phyloP scores from a whole-genome alignment of 805 yeast species.

The Metschnikowia noctiluminum region DNA sequence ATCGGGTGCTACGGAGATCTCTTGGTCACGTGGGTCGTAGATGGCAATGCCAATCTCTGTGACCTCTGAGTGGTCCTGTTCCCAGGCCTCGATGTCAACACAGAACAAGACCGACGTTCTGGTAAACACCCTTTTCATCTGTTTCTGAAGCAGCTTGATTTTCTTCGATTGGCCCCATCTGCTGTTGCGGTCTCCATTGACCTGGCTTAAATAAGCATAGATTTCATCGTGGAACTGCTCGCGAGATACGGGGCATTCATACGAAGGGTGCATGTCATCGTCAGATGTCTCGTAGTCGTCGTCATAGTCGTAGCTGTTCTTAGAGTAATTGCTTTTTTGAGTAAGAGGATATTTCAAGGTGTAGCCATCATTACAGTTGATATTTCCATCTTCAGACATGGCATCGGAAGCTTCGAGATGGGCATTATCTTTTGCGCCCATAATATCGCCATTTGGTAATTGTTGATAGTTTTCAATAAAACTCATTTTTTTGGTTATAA shows the following conservation, averaged over 20 bases:
- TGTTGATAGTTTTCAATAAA: background rate
- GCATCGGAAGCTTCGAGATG: background rate
- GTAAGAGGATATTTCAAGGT: background rate
- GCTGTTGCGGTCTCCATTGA: background rate
- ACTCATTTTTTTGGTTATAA: background rate
- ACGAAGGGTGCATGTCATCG: background rate
- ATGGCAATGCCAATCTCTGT: slow-evolving; percentile 26
- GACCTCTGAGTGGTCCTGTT: slow-evolving; percentile 12
- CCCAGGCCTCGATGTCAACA: slow-evolving; percentile 28
- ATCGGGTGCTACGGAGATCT: slow-evolving; percentile 16
- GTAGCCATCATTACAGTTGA: background rate
- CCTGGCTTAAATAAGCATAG: background rate
- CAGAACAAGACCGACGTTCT: slow-evolving; percentile 19
- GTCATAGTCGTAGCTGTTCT: background rate
- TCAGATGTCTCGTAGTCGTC: slow-evolving; percentile 1
- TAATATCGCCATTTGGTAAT: background rate
- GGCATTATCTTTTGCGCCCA: background rate
- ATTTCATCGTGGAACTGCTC: background rate
- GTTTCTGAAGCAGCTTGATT: background rate
- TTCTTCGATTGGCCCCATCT: background rate
- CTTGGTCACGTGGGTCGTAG: slow-evolving; percentile 22
- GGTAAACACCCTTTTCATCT: slow-evolving; percentile 20
- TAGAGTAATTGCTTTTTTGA: background rate
- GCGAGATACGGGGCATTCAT: background rate
- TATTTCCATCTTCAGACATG: background rate